Percentiles rank a stretch among this genome's conserved stretches.
Evolutionary conservation across 257 asterid genomes (phyloP).

Genomic region (Fraxinus excelsior): DNA sequence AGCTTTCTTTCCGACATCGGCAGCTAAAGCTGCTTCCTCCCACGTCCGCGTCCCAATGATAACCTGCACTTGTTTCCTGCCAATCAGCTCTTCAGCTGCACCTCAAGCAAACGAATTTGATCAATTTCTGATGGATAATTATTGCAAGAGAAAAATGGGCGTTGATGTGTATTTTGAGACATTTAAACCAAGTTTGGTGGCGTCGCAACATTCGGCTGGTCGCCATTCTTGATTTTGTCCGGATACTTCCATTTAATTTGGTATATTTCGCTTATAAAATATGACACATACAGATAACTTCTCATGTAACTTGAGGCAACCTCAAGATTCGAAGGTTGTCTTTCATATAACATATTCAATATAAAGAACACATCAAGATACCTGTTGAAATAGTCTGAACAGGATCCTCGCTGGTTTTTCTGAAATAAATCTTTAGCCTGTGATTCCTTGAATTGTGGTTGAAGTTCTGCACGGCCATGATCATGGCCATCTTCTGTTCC

Average conservation of each 20-base stretch:
- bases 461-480: constrained; percentile 34
- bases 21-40: constrained; percentile 49
- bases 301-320: too few relatives aligned
- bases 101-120: background rate
- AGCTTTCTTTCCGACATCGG: constrained; percentile 35
- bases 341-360: too few relatives aligned
- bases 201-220: too few relatives aligned
- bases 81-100: constrained; percentile 44
- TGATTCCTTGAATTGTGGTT: constrained; percentile 21
- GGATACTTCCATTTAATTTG: too few relatives aligned
- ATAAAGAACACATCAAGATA: background rate
- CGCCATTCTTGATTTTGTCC: too few relatives aligned
- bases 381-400: constrained; percentile 42
- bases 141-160: too few relatives aligned
- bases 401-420: constrained; percentile 26
- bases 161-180: too few relatives aligned
- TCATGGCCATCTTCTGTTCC: constrained; percentile 41
- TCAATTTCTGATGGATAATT: background rate
- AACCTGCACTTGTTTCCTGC: constrained; percentile 26
- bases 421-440: constrained; percentile 31
- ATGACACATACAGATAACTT: too few relatives aligned
- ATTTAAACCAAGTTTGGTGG: too few relatives aligned
- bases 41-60: constrained; percentile 42
- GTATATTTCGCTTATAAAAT: too few relatives aligned
- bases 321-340: background rate